Conservation (phyloP, 345 rosid species). For the Brassica rapa region DNA sequence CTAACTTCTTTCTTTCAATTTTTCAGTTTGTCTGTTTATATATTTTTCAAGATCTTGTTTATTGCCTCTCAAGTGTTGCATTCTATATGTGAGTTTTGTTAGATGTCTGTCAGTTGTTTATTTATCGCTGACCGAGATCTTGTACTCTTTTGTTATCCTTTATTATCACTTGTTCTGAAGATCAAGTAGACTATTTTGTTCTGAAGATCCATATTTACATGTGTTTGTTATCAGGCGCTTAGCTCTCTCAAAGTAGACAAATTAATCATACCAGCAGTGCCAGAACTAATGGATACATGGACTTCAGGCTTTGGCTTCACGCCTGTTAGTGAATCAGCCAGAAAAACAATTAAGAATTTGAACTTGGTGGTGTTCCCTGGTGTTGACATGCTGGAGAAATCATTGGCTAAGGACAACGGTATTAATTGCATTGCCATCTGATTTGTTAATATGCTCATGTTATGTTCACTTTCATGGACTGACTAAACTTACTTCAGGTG, state of each 20-base stretch:
- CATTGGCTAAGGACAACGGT: slow-evolving; percentile 51
- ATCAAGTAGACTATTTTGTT: not conserved
- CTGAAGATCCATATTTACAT: slow-evolving; percentile 10
- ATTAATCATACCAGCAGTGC: slow-evolving; percentile 89
- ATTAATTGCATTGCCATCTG: slow-evolving; percentile 22
- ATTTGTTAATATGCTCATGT: not conserved
- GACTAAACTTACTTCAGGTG: slow-evolving; percentile 40
- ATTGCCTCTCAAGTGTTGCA: no score
- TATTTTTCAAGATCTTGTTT: not conserved
- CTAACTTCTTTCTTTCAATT: not conserved
- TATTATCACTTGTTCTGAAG: not conserved
- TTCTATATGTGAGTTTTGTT: slow-evolving; percentile 9
- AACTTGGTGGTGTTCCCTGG: slow-evolving; percentile 87
- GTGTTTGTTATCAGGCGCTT: slow-evolving; percentile 59
- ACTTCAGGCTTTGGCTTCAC: slow-evolving; percentile 80
- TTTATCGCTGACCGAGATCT: not conserved
- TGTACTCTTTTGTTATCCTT: not conserved
- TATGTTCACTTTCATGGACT: not conserved
- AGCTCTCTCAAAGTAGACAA: slow-evolving; percentile 67
- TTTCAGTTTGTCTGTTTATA: not conserved
- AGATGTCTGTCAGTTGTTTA: no score
- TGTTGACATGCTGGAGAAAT: slow-evolving; percentile 83
- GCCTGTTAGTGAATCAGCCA: slow-evolving; percentile 51
- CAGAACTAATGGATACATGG: slow-evolving; percentile 87
- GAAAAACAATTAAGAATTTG: slow-evolving; percentile 56